These are phyloP conservation scores for Erigeron canadensis DNA, from an alignment of 129 eudicot species.

Conservation along the genomic window DNA sequence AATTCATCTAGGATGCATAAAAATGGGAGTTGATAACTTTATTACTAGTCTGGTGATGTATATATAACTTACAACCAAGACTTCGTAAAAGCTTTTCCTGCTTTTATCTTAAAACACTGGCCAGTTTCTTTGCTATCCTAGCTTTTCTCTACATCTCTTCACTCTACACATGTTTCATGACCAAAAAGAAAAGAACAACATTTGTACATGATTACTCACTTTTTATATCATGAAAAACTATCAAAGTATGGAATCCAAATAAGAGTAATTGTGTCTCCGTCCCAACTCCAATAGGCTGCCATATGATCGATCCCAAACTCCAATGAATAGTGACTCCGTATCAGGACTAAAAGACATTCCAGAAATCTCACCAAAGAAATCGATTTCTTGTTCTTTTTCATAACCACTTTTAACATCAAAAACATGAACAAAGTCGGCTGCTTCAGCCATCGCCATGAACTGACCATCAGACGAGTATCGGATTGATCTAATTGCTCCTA, in stretches of 20 bases:
- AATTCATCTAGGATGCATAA: background rate
- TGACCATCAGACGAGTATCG: conserved; percentile 85
- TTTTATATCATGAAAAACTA: background rate
- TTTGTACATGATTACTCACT: background rate
- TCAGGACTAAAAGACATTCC: conserved; percentile 88
- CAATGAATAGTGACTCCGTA: conserved; percentile 74
- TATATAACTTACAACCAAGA: conserved; percentile 14
- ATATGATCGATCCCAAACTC: conserved; percentile 86
- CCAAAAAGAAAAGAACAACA: background rate
- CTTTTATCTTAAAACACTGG: conserved; percentile 1
- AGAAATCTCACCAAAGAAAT: conserved; percentile 91
- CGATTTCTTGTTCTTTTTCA: conserved; percentile 79
- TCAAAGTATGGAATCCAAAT: conserved; percentile 58
- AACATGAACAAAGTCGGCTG: conserved; percentile 92
- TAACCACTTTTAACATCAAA: conserved; percentile 76
- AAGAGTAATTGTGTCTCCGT: conserved; percentile 51
- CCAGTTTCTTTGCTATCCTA: conserved; percentile 23
- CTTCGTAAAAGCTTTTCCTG: background rate
- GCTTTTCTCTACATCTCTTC: conserved; percentile 37
- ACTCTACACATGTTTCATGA: conserved; percentile 18
- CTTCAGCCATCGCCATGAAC: conserved; percentile 88
- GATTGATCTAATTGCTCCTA: conserved; percentile 83
- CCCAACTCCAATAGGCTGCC: conserved; percentile 86
- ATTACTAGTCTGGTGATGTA: background rate
- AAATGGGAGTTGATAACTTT: too few species aligned